Conservation (phyloP, 164 flowering plant species). For the Chimonanthus praecox region DNA sequence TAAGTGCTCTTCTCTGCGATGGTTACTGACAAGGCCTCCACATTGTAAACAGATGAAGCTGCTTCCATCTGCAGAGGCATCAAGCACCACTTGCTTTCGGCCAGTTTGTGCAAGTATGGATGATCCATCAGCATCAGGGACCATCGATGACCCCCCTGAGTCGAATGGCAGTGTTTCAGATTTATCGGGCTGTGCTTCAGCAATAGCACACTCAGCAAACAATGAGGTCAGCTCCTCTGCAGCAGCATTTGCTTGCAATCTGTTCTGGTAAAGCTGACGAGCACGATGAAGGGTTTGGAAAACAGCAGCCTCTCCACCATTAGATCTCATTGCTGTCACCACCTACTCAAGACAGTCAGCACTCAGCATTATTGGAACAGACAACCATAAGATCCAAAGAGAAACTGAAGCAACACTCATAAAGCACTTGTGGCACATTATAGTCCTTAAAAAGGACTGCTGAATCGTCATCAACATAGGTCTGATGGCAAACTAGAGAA, state of each 20-base stretch:
- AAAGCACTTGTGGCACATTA: too few relatives aligned
- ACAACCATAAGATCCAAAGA: too few relatives aligned
- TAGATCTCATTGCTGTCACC: slow-evolving; percentile 60
- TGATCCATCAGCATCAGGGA: slow-evolving; percentile 36
- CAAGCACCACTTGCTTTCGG: slow-evolving; percentile 71
- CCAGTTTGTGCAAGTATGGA: slow-evolving; percentile 89
- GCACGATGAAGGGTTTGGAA: slow-evolving; percentile 64
- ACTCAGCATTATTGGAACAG: not conserved
- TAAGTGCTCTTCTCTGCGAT: slow-evolving; percentile 82
- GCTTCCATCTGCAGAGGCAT: slow-evolving; percentile 92
- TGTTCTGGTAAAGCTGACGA: slow-evolving; percentile 60
- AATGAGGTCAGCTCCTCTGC: slow-evolving; percentile 87
- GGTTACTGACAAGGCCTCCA: slow-evolving; percentile 89
- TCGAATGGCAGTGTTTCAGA: slow-evolving; percentile 19
- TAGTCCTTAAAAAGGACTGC: too few relatives aligned
- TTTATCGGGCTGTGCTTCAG: slow-evolving; percentile 58
- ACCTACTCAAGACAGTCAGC: slow-evolving; percentile 44
- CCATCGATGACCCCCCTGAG: slow-evolving; percentile 7
- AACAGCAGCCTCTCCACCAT: slow-evolving; percentile 81
- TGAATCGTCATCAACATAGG: too few relatives aligned
- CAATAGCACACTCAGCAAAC: slow-evolving; percentile 98
- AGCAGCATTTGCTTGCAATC: slow-evolving; percentile 49
- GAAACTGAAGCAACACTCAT: not conserved
- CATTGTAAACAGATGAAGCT: slow-evolving; percentile 92
- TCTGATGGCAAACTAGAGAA: too few relatives aligned